Evolutionary conservation across 192 early-diverging fungal genomes (phyloP), one percentile per base, ranked within the genome.

Genomic region (Gryganskiella cystojenkinii): DNA sequence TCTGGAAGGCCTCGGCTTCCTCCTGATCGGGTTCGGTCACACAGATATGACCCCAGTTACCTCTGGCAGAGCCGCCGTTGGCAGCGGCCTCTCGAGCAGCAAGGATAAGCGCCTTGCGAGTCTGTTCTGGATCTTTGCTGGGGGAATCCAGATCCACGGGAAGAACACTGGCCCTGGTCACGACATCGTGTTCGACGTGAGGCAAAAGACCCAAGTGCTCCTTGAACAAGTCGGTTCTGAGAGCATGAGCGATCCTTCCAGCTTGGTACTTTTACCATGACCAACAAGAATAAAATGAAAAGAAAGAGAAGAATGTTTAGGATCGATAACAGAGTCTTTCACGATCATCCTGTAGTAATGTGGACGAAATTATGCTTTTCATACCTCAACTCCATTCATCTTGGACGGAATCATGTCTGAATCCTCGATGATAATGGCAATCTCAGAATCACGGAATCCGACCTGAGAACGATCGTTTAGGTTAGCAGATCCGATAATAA

Each of bases 381-480:
- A 61, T 82, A 85, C 84, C 33, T 71, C 72, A 13, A 86, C 62
- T 3, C 92, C 93, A 54, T 92, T 86, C 93, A 96, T 95, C 28
- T 80, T 83, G 0, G 92, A 89, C 20, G 79, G 74, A 20, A 96
- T 76, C 13, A 80, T 84, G 34, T 88, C 83, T 6, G 87, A 80
- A 62, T 96, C 94, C 70, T 92, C 91, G 14, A 96, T 83, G 19
- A 95, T 62, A 58, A 94, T 90, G 44, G 94, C 95, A 50, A 97
- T 90, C 80, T 97, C 95, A 13, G 93, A 94, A 70, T 97, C 94
- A 59, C 91, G 91, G 63, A 89, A 89, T 37, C 95, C 95, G 46
- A 89, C 79, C 82, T 94, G 94, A 0, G 95, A 97, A 5, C 95
- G 91, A 82, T 97, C 95, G 72, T 97, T 97, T 72, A 97, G 87